Evolutionary conservation across 2,329 filamentous ascomycete genomes (phyloP), one percentile per base, ranked within the genome.

Genomic region (Curvularia verruculosa): DNA sequence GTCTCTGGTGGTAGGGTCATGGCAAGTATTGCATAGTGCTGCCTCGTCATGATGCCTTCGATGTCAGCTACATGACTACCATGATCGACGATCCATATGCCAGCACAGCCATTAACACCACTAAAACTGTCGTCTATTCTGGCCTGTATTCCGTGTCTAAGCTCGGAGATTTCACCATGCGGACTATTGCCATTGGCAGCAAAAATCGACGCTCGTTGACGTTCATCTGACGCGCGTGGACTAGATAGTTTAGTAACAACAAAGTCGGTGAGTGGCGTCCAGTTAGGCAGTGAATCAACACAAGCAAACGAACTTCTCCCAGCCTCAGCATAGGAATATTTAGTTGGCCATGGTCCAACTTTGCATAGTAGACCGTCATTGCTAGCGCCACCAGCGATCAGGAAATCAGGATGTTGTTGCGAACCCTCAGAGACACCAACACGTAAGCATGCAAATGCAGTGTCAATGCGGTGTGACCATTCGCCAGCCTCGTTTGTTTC

Each of bases 331-430:
- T 86, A 77, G 80, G 87, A 65, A 34, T 73, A 66, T 61, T 74
- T 58, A 26, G 59, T 55, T n/a, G 64, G 67, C 67, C 74, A 75
- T 9, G 68, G 61, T 65, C 82, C 78, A 74, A 90, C 87, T 75
- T 87, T 86, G 80, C 89, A 94, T 5, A 95, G 82, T 0, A 88
- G 87, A 6, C 93, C 93, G 58, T 88, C 85, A 8, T 92, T 90
- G 51, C 88, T 89, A 63, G 90, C 88, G 0, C 94, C 92, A 4
- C 89, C 90, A 46, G 89, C 86, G 34, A 96, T 84, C 45, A 96
- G 79, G n/a, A 96, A 83, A 72, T 96, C 93, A 2, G 87, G 87
- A 56, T 85, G 86, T 34, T 83, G 79, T 60, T 86, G 84, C 52
- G 61, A 66, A 34, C 60, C 63, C 46, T 85, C 86, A 1, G 66